These are phyloP conservation scores for Ophiorrhiza pumila DNA, from an alignment of 257 asterid species.

Conservation along the genomic window DNA sequence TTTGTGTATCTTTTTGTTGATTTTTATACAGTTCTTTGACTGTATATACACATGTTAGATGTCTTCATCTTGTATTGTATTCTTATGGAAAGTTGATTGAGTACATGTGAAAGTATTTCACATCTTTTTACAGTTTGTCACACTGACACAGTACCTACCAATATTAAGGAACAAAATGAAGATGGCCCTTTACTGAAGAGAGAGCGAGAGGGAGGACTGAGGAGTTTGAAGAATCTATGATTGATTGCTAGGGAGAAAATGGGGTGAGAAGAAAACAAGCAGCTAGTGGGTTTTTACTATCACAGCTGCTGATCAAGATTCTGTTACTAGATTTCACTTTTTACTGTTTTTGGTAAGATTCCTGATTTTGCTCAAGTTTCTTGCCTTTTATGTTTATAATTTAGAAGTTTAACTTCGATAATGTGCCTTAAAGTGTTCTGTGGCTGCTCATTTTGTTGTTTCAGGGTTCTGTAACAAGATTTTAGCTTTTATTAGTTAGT, in stretches of 20 bases:
- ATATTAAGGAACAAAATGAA: slow-evolving; percentile 14
- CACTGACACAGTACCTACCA: slow-evolving; percentile 36
- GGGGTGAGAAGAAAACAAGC: slow-evolving; percentile 50
- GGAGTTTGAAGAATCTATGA: slow-evolving; percentile 14
- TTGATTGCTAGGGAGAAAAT: slow-evolving; percentile 29
- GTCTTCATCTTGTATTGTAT: too few species aligned
- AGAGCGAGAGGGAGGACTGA: background rate
- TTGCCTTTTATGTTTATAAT: background rate
- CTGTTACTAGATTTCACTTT: slow-evolving; percentile 19
- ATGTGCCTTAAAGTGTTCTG: background rate
- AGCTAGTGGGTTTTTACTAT: slow-evolving; percentile 47
- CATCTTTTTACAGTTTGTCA: slow-evolving; percentile 35
- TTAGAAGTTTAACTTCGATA: background rate
- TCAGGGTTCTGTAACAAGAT: slow-evolving; percentile 2
- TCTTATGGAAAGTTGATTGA: background rate
- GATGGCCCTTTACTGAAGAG: slow-evolving; percentile 25
- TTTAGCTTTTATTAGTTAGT: background rate
- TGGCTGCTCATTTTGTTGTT: slow-evolving; percentile 10
- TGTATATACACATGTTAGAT: background rate
- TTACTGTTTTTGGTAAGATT: slow-evolving; percentile 18
- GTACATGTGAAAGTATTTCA: slow-evolving; percentile 8
- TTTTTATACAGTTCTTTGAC: background rate
- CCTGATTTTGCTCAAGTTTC: slow-evolving; percentile 1
- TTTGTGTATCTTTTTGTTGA: background rate
- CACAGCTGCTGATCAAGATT: slow-evolving; percentile 61